Percentiles rank a stretch among this genome's conserved stretches.
Conservation (phyloP, 1,139 yeast genomes). For the Blastobotrys elegans region DNA sequence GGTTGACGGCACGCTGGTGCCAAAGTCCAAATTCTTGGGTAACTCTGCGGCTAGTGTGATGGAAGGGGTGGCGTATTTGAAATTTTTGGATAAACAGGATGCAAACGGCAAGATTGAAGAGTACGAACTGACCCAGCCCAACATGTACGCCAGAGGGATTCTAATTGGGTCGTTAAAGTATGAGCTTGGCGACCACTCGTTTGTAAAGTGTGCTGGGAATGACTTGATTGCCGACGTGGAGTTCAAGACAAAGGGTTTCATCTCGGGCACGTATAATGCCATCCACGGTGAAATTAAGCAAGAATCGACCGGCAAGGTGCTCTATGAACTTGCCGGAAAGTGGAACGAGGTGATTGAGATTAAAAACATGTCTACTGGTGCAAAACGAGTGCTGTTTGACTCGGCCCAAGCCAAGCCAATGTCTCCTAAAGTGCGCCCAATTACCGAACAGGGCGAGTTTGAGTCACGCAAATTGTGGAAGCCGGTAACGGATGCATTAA, state of each 20-base stretch:
- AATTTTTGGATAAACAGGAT: conserved; percentile 54
- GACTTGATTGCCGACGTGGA: conserved; percentile 77
- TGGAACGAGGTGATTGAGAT: conserved; percentile 89
- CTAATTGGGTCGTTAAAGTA: conserved; percentile 83
- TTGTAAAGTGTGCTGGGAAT: conserved; percentile 56
- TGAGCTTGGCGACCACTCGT: conserved; percentile 89
- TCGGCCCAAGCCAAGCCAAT: conserved; percentile 48
- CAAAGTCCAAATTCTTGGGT: conserved; percentile 84
- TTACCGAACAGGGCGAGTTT: conserved; percentile 69
- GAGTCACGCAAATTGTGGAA: conserved; percentile 86
- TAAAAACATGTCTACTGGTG: conserved; percentile 47
- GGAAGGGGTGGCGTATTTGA: conserved; percentile 82
- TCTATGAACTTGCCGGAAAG: conserved; percentile 74
- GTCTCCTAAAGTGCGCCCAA: conserved; percentile 69
- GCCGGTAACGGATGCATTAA: conserved; percentile 72
- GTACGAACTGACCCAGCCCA: conserved; percentile 85
- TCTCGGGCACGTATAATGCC: conserved; percentile 87
- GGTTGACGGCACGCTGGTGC: conserved; percentile 84
- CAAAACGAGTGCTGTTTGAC: conserved; percentile 57
- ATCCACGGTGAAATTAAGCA: conserved; percentile 70
- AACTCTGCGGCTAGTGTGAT: conserved; percentile 95
- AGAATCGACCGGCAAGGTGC: conserved; percentile 46
- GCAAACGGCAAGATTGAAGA: conserved; percentile 48
- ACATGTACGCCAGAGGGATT: conserved; percentile 92
- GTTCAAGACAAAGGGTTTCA: conserved; percentile 91